These are phyloP conservation scores for Periglandula ipomoeae DNA, from an alignment of 2,329 filamentous ascomycete species.

Conservation along the genomic window DNA sequence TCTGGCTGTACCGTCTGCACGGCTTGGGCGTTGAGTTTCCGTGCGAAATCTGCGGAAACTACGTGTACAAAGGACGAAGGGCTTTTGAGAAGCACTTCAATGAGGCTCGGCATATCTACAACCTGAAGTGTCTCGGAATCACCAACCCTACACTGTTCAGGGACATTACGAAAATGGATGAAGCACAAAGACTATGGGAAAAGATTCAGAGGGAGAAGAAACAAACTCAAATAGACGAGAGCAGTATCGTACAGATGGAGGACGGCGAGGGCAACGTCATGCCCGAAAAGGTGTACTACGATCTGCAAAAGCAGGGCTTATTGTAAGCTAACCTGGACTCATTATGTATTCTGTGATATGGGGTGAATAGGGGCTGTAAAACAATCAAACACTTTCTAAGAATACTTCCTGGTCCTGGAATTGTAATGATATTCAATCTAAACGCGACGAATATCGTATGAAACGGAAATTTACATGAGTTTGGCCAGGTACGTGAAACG, in stretches of 20 bases:
- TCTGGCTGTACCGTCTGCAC: constrained; percentile 97
- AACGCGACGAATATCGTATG: too few species aligned
- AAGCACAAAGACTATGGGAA: constrained; percentile 82
- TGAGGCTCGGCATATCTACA: constrained; percentile 86
- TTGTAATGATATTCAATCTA: too few species aligned
- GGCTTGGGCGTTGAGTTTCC: constrained; percentile 89
- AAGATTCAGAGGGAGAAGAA: constrained; percentile 85
- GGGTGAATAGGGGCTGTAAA: too few species aligned
- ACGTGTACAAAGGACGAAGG: constrained; percentile 94
- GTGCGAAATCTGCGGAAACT: constrained; percentile 96
- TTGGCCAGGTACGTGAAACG: too few species aligned
- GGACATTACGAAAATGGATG: constrained; percentile 87
- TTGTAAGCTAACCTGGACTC: constrained; percentile 37
- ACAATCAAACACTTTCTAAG: too few species aligned
- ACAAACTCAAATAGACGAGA: constrained; percentile 64
- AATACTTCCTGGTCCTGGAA: too few species aligned
- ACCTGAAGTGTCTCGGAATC: constrained; percentile 87
- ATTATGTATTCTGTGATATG: not conserved
- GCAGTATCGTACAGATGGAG: constrained; percentile 95
- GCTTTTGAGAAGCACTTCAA: constrained; percentile 99
- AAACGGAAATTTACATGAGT: too few species aligned
- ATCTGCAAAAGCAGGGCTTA: constrained; percentile 86
- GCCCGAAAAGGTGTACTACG: constrained; percentile 96
- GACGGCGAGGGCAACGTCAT: constrained; percentile 96
- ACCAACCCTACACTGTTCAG: constrained; percentile 85